Conservation (phyloP, 108 stramenopile species). For the Cyclotella cryptica region DNA sequence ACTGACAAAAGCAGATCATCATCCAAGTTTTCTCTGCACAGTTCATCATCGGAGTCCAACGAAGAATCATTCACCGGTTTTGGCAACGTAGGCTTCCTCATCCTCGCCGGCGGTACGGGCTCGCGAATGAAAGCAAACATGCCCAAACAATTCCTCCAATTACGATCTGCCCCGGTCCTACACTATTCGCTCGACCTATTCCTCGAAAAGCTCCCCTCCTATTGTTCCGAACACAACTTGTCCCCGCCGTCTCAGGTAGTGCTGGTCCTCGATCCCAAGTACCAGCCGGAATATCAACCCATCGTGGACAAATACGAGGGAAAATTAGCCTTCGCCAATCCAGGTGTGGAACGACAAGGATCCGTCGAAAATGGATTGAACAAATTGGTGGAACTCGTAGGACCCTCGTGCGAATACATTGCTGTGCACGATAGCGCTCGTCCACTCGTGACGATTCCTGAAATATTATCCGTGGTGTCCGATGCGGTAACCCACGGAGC, state of each 20-base stretch:
- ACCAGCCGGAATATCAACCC: conserved; percentile 82
- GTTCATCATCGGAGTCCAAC: conserved; percentile 14
- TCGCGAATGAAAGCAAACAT: conserved; percentile 92
- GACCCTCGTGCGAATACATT: conserved; percentile 58
- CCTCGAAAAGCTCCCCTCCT: conserved; percentile 65
- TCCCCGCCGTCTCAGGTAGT: conserved; percentile 74
- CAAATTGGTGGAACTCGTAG: conserved; percentile 59
- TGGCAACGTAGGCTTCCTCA: conserved; percentile 84
- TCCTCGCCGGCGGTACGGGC: conserved; percentile 94
- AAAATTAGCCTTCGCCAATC: conserved; percentile 88
- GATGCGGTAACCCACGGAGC: conserved; percentile 87
- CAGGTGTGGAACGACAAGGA: conserved; percentile 92
- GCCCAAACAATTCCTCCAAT: conserved; percentile 93
- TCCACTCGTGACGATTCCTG: conserved; percentile 89
- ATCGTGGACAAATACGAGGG: conserved; percentile 68
- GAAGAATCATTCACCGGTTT: conserved; percentile 44
- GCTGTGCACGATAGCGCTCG: conserved; percentile 95
- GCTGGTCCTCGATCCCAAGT: conserved; percentile 90
- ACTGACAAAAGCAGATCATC: neutral
- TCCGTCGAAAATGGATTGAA: conserved; percentile 92
- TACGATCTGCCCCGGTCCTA: conserved; percentile 83
- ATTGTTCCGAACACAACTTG: conserved; percentile 27
- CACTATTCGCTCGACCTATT: conserved; percentile 93
- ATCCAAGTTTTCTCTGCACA: neutral
- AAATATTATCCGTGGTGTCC: conserved; percentile 72